Evolutionary conservation across 1,284 basidiomycete species (phyloP).

Genomic region (Cutaneotrichosporon spelunceum): DNA sequence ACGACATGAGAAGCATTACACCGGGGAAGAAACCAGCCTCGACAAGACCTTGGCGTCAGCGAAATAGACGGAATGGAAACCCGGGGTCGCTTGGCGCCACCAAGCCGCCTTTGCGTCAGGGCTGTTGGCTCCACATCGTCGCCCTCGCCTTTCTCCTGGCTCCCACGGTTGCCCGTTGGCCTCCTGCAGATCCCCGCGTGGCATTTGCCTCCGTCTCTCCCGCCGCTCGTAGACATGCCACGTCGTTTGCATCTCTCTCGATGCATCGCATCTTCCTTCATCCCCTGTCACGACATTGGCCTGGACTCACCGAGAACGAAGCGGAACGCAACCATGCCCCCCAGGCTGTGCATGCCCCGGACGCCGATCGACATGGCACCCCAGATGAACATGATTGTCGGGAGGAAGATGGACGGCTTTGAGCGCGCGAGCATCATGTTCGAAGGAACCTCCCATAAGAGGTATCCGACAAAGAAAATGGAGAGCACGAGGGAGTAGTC

Average conservation of each 20-base stretch:
- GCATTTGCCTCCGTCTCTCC: no score
- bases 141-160: no score
- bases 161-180: no score
- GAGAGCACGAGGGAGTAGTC: conserved; percentile 32
- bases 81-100: background rate
- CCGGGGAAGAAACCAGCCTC: conserved; percentile 46
- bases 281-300: background rate
- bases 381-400: conserved; percentile 31
- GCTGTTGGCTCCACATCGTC: no score
- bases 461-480: conserved; percentile 45
- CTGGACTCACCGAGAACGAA: conserved; percentile 24
- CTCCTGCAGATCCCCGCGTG: no score
- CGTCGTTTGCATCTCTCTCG: no score
- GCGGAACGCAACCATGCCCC: conserved; percentile 27
- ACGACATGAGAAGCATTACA: conserved; percentile 34
- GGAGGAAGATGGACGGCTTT: conserved; percentile 27
- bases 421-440: conserved; percentile 42
- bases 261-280: no score
- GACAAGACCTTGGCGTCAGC: conserved; percentile 16
- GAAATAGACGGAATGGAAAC: background rate
- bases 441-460: conserved; percentile 49
- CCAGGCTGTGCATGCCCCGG: conserved; percentile 18
- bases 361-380: conserved; percentile 28
- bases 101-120: no score
- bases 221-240: no score